These are phyloP conservation scores for Tetrahymena malaccensis DNA, from an alignment of 73 alveolate genomes.

Conservation along the genomic window DNA sequence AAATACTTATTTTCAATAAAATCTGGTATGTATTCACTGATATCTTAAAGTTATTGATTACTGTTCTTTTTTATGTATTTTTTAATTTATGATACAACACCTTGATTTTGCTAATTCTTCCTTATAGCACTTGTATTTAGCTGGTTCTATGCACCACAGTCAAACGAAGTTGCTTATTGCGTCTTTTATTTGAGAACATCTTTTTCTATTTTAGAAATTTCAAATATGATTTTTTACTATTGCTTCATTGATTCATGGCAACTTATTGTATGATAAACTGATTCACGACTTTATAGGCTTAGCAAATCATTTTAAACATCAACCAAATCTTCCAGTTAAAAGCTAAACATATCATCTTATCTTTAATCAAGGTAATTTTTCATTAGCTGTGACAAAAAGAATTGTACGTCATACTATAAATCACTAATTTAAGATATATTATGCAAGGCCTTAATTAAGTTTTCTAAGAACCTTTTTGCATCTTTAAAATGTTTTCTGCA, in stretches of 20 bases:
- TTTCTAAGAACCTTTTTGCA: neutral
- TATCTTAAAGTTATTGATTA: neutral
- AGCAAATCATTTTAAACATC: neutral
- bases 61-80: neutral
- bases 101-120: neutral
- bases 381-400: neutral
- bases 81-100: neutral
- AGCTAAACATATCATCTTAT: neutral
- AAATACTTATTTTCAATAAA: neutral
- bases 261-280: neutral
- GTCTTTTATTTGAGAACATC: neutral
- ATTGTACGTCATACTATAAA: neutral
- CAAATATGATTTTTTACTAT: neutral
- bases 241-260: neutral
- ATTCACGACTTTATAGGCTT: neutral
- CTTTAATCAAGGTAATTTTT: neutral
- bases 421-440: neutral
- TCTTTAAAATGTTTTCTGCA: neutral
- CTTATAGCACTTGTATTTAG: neutral
- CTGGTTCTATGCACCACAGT: neutral
- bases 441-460: neutral
- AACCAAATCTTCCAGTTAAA: neutral
- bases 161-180: neutral
- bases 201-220: neutral
- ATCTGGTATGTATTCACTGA: neutral